A percentile compares a stretch with the other conserved stretches of the same genome.
Evolutionary conservation across 768 basidiomycete genomes (phyloP).

Genomic region (Mycena latifolia): DNA sequence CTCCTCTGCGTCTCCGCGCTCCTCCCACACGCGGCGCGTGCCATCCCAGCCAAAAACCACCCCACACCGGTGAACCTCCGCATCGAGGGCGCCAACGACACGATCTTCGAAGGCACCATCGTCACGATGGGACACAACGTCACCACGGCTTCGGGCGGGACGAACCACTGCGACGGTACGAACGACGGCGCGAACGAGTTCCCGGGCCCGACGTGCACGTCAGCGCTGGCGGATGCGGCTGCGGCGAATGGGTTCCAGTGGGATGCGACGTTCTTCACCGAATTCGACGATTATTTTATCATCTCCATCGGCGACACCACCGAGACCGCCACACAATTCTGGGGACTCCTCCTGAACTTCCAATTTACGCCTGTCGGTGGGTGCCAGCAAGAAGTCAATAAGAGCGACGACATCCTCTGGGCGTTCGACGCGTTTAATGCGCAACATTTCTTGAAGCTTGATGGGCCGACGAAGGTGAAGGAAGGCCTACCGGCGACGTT

Average conservation of each 20-base stretch:
- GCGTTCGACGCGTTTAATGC: conserved; percentile 54
- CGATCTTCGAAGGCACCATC: conserved; percentile 55
- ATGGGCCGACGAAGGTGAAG: conserved; percentile 43
- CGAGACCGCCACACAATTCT: conserved; percentile 48
- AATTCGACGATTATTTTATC: conserved; percentile 60
- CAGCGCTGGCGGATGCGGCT: conserved; percentile 58
- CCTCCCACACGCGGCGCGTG: conserved; percentile 8
- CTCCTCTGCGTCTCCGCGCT: conserved; percentile 21
- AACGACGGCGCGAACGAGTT: conserved; percentile 48
- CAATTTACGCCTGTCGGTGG: conserved; percentile 52
- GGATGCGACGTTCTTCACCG: conserved; percentile 51
- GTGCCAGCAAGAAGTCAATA: conserved; percentile 52
- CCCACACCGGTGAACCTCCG: conserved; percentile 43
- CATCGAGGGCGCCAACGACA: conserved; percentile 51
- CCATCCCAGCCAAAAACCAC: conserved; percentile 20
- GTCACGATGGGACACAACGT: conserved; percentile 56
- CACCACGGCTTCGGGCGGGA: conserved; percentile 51
- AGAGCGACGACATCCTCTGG: conserved; percentile 48
- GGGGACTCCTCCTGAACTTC: conserved; percentile 52
- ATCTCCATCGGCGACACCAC: conserved; percentile 49
- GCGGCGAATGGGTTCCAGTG: conserved; percentile 46
- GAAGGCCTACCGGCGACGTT: conserved; percentile 44
- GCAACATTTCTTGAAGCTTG: conserved; percentile 48
- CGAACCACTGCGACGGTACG: conserved; percentile 59
- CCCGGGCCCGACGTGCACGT: conserved; percentile 57